Evolutionary conservation across 768 basidiomycete genomes (phyloP).

Genomic region (Harrya chromipes): DNA sequence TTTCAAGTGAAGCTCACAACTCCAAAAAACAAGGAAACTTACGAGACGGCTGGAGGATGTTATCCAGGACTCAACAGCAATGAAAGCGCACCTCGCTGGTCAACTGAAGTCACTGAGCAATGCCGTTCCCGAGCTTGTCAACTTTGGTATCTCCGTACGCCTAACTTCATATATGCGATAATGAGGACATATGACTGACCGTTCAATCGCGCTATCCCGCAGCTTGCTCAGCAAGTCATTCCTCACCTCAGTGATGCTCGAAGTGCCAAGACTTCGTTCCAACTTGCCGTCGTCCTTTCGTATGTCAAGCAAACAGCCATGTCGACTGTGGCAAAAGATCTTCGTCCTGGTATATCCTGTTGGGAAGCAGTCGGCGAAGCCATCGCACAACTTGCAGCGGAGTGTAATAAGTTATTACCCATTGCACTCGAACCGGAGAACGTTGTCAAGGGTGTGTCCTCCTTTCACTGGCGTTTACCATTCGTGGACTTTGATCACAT

Average conservation of each 20-base stretch:
- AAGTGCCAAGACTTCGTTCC: slow-evolving; percentile 72
- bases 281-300: slow-evolving; percentile 63
- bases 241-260: slow-evolving; percentile 83
- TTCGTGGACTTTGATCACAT: neutral
- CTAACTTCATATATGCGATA: neutral
- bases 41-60: slow-evolving; percentile 83
- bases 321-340: slow-evolving; percentile 64
- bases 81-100: slow-evolving; percentile 66
- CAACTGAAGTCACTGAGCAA: slow-evolving; percentile 73
- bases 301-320: slow-evolving; percentile 73
- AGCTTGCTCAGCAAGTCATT: slow-evolving; percentile 90
- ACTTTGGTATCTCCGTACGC: slow-evolving; percentile 86
- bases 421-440: slow-evolving; percentile 72
- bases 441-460: slow-evolving; percentile 66
- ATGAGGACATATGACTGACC: neutral
- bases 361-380: slow-evolving; percentile 79
- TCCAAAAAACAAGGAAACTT: slow-evolving; percentile 66
- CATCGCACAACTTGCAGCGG: slow-evolving; percentile 65
- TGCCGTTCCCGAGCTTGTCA: slow-evolving; percentile 75
- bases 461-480: neutral
- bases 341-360: slow-evolving; percentile 59
- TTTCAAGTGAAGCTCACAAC: neutral
- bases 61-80: slow-evolving; percentile 62
- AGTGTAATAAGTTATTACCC: slow-evolving; percentile 69
- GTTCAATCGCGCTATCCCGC: neutral